Evolutionary conservation across 148 eudicot genomes (phyloP).

Genomic region (Dysphania ambrosioides): DNA sequence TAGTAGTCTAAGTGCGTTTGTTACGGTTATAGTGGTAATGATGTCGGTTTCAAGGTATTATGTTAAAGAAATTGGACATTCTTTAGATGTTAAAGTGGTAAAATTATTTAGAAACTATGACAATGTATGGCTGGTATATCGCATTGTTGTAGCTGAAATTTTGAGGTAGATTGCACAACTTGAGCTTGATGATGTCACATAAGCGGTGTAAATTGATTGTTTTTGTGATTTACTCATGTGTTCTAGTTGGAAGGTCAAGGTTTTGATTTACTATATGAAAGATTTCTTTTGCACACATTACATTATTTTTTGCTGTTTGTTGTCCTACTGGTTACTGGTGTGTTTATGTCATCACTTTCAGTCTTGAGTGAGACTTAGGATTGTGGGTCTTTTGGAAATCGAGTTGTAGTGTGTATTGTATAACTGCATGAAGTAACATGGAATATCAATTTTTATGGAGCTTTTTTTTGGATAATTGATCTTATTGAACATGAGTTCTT

Average conservation of each 20-base stretch:
- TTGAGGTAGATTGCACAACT: neutral
- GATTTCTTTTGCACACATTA: neutral
- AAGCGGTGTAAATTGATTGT: neutral
- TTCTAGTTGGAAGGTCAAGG: neutral
- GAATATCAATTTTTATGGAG: neutral
- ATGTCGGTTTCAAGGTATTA: neutral
- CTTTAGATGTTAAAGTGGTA: neutral
- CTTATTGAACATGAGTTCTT: too few species aligned
- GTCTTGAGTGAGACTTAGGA: neutral
- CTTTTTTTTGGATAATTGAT: neutral
- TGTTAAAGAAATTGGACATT: neutral
- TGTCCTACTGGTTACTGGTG: neutral
- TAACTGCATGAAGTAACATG: neutral
- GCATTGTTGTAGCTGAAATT: neutral
- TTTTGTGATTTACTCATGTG: neutral
- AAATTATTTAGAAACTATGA: neutral
- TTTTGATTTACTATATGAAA: neutral
- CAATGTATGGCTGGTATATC: neutral
- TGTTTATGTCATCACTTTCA: neutral
- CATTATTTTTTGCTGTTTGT: neutral
- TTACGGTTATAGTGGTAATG: neutral
- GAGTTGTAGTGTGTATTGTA: neutral
- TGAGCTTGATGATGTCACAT: neutral
- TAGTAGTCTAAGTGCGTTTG: neutral
- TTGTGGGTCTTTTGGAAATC: neutral